Evolutionary conservation across 108 stramenopile genomes (phyloP).

Genomic region (Cyclostephanos tholiformis): DNA sequence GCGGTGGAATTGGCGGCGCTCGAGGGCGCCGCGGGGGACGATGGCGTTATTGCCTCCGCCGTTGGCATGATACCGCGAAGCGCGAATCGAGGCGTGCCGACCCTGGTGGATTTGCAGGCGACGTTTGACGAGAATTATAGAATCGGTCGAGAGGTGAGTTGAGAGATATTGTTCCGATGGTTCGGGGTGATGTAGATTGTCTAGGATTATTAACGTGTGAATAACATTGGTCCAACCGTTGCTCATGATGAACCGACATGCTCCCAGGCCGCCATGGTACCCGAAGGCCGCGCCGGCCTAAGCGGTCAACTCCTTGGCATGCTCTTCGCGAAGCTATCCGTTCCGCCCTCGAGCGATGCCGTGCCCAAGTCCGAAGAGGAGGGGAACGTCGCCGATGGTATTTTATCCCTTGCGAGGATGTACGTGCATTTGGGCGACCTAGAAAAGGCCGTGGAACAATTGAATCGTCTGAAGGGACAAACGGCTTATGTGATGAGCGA

Average conservation of each 20-base stretch:
- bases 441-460: slow-evolving; percentile 67
- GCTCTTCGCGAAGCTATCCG: slow-evolving; percentile 69
- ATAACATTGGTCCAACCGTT: neutral
- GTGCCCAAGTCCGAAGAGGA: slow-evolving; percentile 62
- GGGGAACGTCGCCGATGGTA: slow-evolving; percentile 61
- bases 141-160: slow-evolving; percentile 56
- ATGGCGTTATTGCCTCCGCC: slow-evolving; percentile 63
- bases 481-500: slow-evolving; percentile 74
- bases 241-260: neutral
- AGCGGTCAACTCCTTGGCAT: slow-evolving; percentile 81
- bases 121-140: slow-evolving; percentile 66
- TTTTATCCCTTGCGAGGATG: slow-evolving; percentile 66
- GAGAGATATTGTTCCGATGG: too few species aligned
- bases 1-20: slow-evolving; percentile 69
- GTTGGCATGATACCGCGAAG: slow-evolving; percentile 56
- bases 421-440: slow-evolving; percentile 78
- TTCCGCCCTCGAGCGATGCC: slow-evolving; percentile 68
- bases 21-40: slow-evolving; percentile 58
- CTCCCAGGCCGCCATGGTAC: slow-evolving; percentile 68
- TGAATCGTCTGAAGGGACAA: slow-evolving; percentile 74
- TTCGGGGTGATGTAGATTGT: too few species aligned
- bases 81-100: slow-evolving; percentile 62
- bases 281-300: slow-evolving; percentile 63
- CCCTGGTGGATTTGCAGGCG: slow-evolving; percentile 75
- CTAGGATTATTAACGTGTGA: neutral